These are phyloP conservation scores for Penicillium crystallinum DNA, from an alignment of 495 filamentous ascomycete genomes.

Conservation along the genomic window DNA sequence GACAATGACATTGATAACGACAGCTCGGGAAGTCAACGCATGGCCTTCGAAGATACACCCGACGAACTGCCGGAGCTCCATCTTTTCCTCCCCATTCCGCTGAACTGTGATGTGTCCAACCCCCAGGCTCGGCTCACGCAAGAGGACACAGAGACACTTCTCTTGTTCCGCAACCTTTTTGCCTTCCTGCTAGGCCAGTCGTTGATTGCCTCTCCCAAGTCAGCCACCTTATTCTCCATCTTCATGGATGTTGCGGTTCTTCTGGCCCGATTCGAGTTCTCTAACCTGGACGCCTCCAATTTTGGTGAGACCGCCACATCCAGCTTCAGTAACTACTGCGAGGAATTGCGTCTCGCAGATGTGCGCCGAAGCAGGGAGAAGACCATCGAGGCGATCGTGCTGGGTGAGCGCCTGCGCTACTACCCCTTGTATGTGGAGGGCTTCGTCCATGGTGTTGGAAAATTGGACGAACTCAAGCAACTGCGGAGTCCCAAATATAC, in stretches of 20 bases:
- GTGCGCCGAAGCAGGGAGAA: conserved; percentile 80
- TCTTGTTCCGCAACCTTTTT: conserved; percentile 84
- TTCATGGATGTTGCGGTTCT: conserved; percentile 66
- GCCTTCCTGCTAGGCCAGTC: conserved; percentile 79
- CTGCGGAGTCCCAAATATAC: conserved; percentile 63
- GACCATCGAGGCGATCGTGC: conserved; percentile 80
- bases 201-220: conserved; percentile 67
- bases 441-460: conserved; percentile 89
- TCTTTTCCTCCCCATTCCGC: conserved; percentile 62
- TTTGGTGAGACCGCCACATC: conserved; percentile 74
- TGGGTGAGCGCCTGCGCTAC: conserved; percentile 81
- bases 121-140: conserved; percentile 34
- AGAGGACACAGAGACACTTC: conserved; percentile 61
- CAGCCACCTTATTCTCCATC: conserved; percentile 65
- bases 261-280: conserved; percentile 70
- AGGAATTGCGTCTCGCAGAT: conserved; percentile 72
- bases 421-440: conserved; percentile 81
- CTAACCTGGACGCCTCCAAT: conserved; percentile 72
- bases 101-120: conserved; percentile 45
- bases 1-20: conserved; percentile 38
- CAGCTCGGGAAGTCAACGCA: conserved; percentile 39
- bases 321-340: conserved; percentile 71
- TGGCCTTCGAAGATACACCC: conserved; percentile 37
- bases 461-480: conserved; percentile 67
- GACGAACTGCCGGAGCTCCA: conserved; percentile 54